Conservation (phyloP, 164 flowering plant species). For the Chimonanthus praecox region DNA sequence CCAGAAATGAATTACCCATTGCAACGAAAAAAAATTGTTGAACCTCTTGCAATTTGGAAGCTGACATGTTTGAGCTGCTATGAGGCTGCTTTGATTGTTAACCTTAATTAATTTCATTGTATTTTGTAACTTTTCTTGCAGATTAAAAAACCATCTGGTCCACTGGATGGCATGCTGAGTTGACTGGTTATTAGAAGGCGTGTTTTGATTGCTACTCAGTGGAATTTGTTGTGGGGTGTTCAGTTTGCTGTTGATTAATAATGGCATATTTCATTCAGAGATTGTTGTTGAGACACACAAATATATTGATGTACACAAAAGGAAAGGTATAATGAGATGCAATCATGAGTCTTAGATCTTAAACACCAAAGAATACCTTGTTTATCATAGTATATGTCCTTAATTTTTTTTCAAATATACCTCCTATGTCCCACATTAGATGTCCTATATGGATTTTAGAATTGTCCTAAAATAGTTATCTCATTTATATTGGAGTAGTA, state of each 20-base stretch:
- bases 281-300: slow-evolving; percentile 90
- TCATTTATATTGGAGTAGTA: no score
- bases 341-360: background rate
- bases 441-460: no score
- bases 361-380: background rate
- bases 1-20: no score
- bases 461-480: no score
- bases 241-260: background rate
- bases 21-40: no score
- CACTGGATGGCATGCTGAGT: background rate
- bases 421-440: no score
- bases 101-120: no score
- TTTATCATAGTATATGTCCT: background rate
- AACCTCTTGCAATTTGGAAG: no score
- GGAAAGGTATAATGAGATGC: slow-evolving; percentile 30
- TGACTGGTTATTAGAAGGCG: background rate
- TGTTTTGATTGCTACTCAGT: background rate
- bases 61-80: no score
- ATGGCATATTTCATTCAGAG: slow-evolving; percentile 26
- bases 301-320: slow-evolving; percentile 73
- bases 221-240: no score
- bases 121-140: background rate
- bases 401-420: no score
- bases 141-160: background rate
- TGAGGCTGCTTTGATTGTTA: no score